Evolutionary conservation across 208 protist genomes (phyloP), one percentile per base, ranked within the genome.

Genomic region (Naegleria fowleri): DNA sequence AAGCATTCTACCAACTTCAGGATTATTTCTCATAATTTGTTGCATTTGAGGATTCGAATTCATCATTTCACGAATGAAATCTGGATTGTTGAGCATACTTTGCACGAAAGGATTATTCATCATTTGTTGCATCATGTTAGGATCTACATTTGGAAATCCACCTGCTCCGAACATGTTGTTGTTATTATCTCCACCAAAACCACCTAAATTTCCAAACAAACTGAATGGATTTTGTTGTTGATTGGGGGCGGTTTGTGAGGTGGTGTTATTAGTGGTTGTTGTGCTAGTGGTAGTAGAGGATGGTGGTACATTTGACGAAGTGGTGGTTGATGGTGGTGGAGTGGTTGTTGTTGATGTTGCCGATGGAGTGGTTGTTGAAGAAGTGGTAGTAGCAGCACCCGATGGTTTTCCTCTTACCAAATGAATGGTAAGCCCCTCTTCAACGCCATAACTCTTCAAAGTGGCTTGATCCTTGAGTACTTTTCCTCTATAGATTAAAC

Each of bases 11-110:
- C 85, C 93, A 29, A 97, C 75, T 90, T 97, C 95, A 58, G 96
- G 96, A 92, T 97, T 97, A 41, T 79, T 91, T n/a, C 97, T 91
- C 15, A 96, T 91, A 22, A 97, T 86, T 88, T 92, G 59, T 92
- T 90, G 90, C 40, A 94, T 90, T 91, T 85, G 40, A 22, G 93
- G 93, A 91, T 94, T 95, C 11, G 59, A 25, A 0, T 16, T 33
- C 58, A 95, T 91, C 86, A 96, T 93, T 75, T 55, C 19, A n/a
- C 92, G 4, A 41, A 95, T 90, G 33, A 97, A 94, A 36, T 97
- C 94, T 40, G 96, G 96, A 89, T 97, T 97, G 33, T 13, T 36
- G 16, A 91, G 7, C 52, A 95, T 83, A 55, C 48, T 91, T 84
- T 95, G 88, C 19, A 96, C 83, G 15, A 96, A 92, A 36, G 93